Conservation (phyloP, 2,329 filamentous ascomycete genomes). For the Colletotrichum coccodes region DNA sequence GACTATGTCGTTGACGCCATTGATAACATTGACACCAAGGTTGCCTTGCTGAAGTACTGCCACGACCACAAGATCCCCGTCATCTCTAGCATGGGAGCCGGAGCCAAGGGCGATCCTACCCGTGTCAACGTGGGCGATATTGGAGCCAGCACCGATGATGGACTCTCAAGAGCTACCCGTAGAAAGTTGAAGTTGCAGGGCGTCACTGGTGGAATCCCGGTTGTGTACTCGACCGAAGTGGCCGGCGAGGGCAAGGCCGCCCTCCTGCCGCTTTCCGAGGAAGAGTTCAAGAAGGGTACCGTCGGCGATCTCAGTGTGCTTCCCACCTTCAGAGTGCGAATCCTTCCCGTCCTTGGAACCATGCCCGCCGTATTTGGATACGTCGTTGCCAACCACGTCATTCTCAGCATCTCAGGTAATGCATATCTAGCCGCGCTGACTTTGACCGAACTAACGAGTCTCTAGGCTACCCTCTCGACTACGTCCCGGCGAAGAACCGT, state of each 20-base stretch:
- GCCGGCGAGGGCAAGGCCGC: conserved; percentile 91
- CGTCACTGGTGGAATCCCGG: conserved; percentile 85
- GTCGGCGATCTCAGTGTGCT: conserved; percentile 90
- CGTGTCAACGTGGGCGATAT: conserved; percentile 93
- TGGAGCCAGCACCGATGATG: conserved; percentile 86
- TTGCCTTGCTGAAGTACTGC: conserved; percentile 89
- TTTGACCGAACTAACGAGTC: conserved; percentile 30
- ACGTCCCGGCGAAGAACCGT: conserved; percentile 80
- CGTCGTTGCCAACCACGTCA: conserved; percentile 90
- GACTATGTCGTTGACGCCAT: conserved; percentile 97
- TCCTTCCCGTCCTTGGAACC: conserved; percentile 92
- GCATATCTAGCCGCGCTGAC: not conserved
- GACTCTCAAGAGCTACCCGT: conserved; percentile 85
- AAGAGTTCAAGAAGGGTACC: conserved; percentile 86
- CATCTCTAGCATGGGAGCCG: conserved; percentile 95
- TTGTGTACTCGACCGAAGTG: conserved; percentile 93
- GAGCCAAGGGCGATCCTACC: conserved; percentile 89
- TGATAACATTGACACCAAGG: conserved; percentile 98
- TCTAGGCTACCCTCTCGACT: conserved; percentile 86
- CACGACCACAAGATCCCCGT: conserved; percentile 80
- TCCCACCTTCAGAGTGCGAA: conserved; percentile 93
- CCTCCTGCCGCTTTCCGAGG: conserved; percentile 85
- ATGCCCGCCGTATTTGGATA: conserved; percentile 98
- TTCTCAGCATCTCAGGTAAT: conserved; percentile 74
- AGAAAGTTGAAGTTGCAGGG: conserved; percentile 81